phyloP scores from a whole-genome alignment of 73 alveolate species.

The Paramecium primaurelia region DNA sequence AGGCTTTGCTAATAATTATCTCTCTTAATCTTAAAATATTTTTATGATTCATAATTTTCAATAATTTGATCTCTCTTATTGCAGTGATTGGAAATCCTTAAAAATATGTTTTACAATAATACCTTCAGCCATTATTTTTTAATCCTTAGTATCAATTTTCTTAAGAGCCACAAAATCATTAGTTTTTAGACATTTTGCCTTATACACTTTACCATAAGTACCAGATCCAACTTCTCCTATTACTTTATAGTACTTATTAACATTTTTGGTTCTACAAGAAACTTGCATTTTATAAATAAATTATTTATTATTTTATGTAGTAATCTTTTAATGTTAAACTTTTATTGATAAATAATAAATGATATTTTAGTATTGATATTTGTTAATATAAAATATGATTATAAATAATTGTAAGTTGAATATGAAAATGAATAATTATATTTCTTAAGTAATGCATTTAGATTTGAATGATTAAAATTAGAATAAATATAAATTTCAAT shows the following conservation, averaged over 20 bases:
- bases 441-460: no score
- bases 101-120: neutral
- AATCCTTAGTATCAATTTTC: slow-evolving; percentile 81
- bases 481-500: neutral
- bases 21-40: slow-evolving; percentile 90
- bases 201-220: slow-evolving; percentile 92
- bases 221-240: slow-evolving; percentile 88
- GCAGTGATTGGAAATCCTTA: slow-evolving; percentile 96
- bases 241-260: slow-evolving; percentile 54
- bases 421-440: no score
- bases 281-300: neutral
- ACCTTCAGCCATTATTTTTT: slow-evolving; percentile 80
- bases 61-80: slow-evolving; percentile 92
- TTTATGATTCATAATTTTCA: slow-evolving; percentile 88
- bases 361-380: neutral
- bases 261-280: slow-evolving; percentile 55
- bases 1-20: slow-evolving; percentile 81
- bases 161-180: slow-evolving; percentile 87
- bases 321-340: neutral
- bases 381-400: neutral
- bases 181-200: slow-evolving; percentile 80
- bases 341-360: neutral
- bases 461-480: neutral
- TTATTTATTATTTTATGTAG: neutral
- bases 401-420: no score